phyloP scores from a whole-genome alignment of 108 stramenopile species.

The Phaeodactylum tricornutum region DNA sequence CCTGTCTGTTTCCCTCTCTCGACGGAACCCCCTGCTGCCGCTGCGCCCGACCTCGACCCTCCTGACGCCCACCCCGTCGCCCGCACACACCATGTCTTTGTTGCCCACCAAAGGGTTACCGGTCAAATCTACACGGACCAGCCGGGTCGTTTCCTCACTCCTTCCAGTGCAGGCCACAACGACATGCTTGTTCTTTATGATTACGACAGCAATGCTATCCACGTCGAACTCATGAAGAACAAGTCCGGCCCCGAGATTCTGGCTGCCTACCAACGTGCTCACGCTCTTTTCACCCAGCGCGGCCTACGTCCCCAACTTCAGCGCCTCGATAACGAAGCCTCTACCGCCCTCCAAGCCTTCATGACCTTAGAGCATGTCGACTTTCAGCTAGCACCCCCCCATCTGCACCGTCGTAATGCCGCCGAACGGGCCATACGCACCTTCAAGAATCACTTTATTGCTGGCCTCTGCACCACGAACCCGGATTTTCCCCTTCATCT shows the following conservation, averaged over 20 bases:
- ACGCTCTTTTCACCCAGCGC: not conserved
- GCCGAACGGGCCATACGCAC: slow-evolving; percentile 43
- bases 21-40: not conserved
- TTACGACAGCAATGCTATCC: slow-evolving; percentile 24
- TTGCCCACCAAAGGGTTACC: not conserved
- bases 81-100: slow-evolving; percentile 12
- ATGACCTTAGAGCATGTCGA: slow-evolving; percentile 1
- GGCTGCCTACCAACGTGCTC: slow-evolving; percentile 3
- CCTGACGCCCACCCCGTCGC: too few species aligned
- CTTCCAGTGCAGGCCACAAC: slow-evolving; percentile 12
- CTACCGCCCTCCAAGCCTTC: slow-evolving; percentile 4
- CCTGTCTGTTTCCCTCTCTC: not conserved
- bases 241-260: not conserved
- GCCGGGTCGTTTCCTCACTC: slow-evolving; percentile 24
- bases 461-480: slow-evolving; percentile 17
- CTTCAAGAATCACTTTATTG: slow-evolving; percentile 40
- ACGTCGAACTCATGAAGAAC: slow-evolving; percentile 9
- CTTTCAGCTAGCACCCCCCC: slow-evolving; percentile 26
- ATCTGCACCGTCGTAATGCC: slow-evolving; percentile 23
- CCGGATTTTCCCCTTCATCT: slow-evolving; percentile 18
- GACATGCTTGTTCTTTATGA: slow-evolving; percentile 29
- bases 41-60: not conserved
- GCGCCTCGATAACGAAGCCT: slow-evolving; percentile 18
- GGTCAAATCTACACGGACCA: slow-evolving; percentile 20
- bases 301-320: slow-evolving; percentile 18